These are phyloP conservation scores for Rhynchospora pubera DNA, from an alignment of 176 grass and related monocot genomes.

Conservation along the genomic window DNA sequence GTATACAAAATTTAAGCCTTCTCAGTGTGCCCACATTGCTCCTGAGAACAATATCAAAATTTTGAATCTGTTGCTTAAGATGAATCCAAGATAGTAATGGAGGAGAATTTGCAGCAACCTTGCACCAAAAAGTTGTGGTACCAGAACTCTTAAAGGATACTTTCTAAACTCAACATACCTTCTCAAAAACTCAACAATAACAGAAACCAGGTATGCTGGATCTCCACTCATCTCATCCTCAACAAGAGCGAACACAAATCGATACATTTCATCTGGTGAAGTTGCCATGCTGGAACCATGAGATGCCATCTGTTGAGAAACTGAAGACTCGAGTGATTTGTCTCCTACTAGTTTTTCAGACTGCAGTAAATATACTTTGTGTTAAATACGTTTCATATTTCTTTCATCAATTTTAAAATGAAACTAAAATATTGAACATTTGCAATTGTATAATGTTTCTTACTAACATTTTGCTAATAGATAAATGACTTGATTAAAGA, in stretches of 20 bases:
- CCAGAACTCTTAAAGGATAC: background rate
- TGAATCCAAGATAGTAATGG: background rate
- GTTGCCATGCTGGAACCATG: slow-evolving; percentile 47
- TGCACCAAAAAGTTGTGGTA: background rate
- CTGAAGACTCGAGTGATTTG: slow-evolving; percentile 43
- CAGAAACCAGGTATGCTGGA: slow-evolving; percentile 68
- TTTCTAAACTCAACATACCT: slow-evolving; percentile 46
- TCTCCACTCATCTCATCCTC: slow-evolving; percentile 97
- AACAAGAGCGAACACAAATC: slow-evolving; percentile 67
- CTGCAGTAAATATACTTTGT: slow-evolving; percentile 16
- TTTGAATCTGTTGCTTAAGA: background rate
- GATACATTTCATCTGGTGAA: slow-evolving; percentile 80
- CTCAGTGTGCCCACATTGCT: background rate
- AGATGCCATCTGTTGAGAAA: slow-evolving; percentile 42
- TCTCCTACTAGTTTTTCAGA: slow-evolving; percentile 39
- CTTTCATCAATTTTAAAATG: background rate
- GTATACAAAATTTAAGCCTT: background rate
- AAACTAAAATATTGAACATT: background rate
- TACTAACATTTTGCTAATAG: background rate
- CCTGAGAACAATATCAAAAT: background rate
- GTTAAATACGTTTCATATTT: background rate
- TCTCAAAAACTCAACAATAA: slow-evolving; percentile 70
- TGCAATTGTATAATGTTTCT: background rate
- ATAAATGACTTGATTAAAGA: background rate
- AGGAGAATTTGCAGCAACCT: background rate